Percentiles rank a stretch among this genome's conserved stretches.
Conservation (phyloP, 108 stramenopile genomes). For the Pseudonitzschia multistriata region DNA sequence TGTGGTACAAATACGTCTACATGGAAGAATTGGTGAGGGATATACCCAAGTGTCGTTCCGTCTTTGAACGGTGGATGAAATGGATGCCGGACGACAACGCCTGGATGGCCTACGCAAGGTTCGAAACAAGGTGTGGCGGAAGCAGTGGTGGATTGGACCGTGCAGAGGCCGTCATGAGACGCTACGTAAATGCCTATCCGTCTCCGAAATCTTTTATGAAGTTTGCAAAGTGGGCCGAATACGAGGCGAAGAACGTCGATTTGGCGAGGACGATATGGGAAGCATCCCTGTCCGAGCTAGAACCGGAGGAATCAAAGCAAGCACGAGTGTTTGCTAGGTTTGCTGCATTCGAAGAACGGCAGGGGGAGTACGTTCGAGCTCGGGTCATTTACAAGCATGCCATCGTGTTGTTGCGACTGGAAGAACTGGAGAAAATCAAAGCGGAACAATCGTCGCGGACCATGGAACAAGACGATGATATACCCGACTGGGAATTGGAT, state of each 20-base stretch:
- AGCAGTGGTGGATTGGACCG: slow-evolving; percentile 47
- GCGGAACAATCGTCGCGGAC: slow-evolving; percentile 17
- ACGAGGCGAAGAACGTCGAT: slow-evolving; percentile 84
- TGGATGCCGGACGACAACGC: slow-evolving; percentile 99
- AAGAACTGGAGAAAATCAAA: slow-evolving; percentile 32
- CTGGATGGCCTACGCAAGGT: slow-evolving; percentile 92
- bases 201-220: slow-evolving; percentile 84
- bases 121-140: slow-evolving; percentile 83
- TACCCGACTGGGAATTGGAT: slow-evolving; percentile 62
- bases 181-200: slow-evolving; percentile 94
- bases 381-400: slow-evolving; percentile 97
- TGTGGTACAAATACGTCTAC: slow-evolving; percentile 99
- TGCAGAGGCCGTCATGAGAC: slow-evolving; percentile 77
- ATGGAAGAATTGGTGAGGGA: slow-evolving; percentile 99
- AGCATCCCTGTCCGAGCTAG: slow-evolving; percentile 89
- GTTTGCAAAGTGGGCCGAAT: slow-evolving; percentile 99
- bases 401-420: slow-evolving; percentile 74
- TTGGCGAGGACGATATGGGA: slow-evolving; percentile 94
- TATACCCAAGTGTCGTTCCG: slow-evolving; percentile 85
- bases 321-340: slow-evolving; percentile 82
- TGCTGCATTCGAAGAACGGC: slow-evolving; percentile 91
- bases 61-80: slow-evolving; percentile 99
- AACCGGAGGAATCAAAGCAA: slow-evolving; percentile 82
- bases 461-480: slow-evolving; percentile 47
- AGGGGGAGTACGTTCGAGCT: slow-evolving; percentile 97